phyloP scores from a whole-genome alignment of 2,329 filamentous ascomycete genomes.

The Nemania sp. region DNA sequence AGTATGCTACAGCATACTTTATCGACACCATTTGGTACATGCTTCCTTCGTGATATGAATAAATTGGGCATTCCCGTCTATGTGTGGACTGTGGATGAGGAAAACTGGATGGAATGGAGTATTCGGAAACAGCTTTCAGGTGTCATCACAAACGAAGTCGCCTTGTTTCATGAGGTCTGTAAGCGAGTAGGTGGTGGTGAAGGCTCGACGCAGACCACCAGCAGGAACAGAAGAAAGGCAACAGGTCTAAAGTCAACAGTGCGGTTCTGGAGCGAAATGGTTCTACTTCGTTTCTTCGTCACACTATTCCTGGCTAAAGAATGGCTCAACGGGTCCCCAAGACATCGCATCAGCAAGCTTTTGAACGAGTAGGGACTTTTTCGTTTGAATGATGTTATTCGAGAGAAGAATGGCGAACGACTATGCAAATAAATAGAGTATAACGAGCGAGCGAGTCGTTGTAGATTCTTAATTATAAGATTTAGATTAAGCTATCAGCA shows the following conservation, averaged over 20 bases:
- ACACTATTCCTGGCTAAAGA: constrained; percentile 31
- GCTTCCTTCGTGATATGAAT: constrained; percentile 74
- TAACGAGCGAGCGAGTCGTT: neutral
- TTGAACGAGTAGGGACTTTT: constrained; percentile 29
- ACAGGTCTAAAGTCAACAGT: constrained; percentile 5
- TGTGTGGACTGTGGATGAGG: constrained; percentile 89
- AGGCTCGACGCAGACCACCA: constrained; percentile 6
- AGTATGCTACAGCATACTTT: constrained; percentile 80
- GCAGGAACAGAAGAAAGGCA: constrained; percentile 9
- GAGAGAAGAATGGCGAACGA: neutral
- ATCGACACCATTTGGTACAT: constrained; percentile 73
- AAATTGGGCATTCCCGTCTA: constrained; percentile 70
- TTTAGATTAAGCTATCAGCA: neutral
- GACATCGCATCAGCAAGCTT: constrained; percentile 39
- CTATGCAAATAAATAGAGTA: neutral
- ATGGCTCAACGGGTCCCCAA: constrained; percentile 38
- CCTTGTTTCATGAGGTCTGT: constrained; percentile 72
- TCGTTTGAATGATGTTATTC: neutral
- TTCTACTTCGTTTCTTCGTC: constrained; percentile 35
- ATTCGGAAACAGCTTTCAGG: constrained; percentile 77
- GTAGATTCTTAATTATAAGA: neutral
- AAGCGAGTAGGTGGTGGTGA: constrained; percentile 44
- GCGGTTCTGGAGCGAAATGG: constrained; percentile 34
- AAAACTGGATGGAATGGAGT: constrained; percentile 83
- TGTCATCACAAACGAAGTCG: constrained; percentile 87